Conservation (phyloP, 2,329 filamentous ascomycete genomes). For the Chaetothyriales sp. region DNA sequence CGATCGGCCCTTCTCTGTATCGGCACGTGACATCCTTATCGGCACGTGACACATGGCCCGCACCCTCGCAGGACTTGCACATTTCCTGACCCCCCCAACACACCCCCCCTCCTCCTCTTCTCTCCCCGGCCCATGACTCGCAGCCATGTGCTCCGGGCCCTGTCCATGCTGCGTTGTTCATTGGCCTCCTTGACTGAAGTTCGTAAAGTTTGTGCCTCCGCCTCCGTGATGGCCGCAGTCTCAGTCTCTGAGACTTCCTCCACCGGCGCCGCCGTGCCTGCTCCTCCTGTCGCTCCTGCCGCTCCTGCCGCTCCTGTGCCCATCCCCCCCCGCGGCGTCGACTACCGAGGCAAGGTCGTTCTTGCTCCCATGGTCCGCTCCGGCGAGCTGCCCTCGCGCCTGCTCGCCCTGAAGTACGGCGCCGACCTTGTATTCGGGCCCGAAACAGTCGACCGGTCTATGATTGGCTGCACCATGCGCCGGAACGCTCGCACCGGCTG, state of each 20-base stretch:
- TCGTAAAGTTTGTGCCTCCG: not conserved
- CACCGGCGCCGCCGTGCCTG: not conserved
- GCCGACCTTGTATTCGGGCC: conserved; percentile 97
- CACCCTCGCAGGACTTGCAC: too few relatives aligned
- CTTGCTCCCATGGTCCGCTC: conserved; percentile 96
- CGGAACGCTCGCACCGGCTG: conserved; percentile 64
- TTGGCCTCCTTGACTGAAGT: conserved; percentile 10
- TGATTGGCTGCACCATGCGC: conserved; percentile 73
- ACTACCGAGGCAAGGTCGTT: conserved; percentile 87
- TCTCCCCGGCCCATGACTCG: conserved; percentile 10
- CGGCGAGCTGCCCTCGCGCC: conserved; percentile 82
- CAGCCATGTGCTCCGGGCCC: conserved; percentile 13
- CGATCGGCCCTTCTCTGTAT: not conserved
- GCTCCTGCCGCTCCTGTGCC: conserved; percentile 49
- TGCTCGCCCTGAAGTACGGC: conserved; percentile 84
- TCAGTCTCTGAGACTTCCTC: conserved; percentile 4
- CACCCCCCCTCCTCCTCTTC: not conserved
- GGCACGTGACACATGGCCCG: not conserved
- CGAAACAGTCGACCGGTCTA: conserved; percentile 81
- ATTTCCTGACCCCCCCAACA: not conserved
- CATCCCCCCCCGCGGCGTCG: conserved; percentile 76
- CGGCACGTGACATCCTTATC: not conserved
- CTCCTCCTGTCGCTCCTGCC: conserved; percentile 52
- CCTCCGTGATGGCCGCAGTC: conserved; percentile 3
- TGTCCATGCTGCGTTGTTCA: conserved; percentile 14